Percentiles rank a stretch among this genome's conserved stretches.
These are phyloP conservation scores for Volutella citrinella DNA, from an alignment of 2,329 filamentous ascomycete species.

Conservation along the genomic window DNA sequence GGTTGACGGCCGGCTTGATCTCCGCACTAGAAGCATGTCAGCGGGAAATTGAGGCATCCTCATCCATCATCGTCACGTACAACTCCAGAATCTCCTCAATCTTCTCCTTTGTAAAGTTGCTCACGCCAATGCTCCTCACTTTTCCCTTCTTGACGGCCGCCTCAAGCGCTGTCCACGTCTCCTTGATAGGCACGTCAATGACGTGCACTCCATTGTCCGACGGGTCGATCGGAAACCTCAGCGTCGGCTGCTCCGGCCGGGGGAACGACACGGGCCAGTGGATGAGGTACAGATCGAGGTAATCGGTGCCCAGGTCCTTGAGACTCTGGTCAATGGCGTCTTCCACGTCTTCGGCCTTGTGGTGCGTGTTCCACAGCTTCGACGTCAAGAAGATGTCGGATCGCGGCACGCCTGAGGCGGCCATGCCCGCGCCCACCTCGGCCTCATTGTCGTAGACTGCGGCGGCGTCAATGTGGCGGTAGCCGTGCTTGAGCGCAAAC, in stretches of 20 bases:
- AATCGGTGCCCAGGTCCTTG: constrained; percentile 45
- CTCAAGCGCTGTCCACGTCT: constrained; percentile 53
- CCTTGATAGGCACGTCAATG: constrained; percentile 33
- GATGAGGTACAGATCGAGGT: constrained; percentile 48
- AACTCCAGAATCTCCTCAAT: constrained; percentile 35
- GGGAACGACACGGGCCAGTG: constrained; percentile 47
- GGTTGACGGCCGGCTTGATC: constrained; percentile 61
- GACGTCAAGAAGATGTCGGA: constrained; percentile 46
- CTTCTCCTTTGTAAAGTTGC: constrained; percentile 44
- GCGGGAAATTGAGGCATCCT: neutral
- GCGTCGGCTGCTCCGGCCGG: constrained; percentile 36
- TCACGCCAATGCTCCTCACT: constrained; percentile 45
- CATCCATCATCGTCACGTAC: neutral
- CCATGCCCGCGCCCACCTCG: constrained; percentile 37
- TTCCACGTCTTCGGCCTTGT: constrained; percentile 43
- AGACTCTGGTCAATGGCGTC: constrained; percentile 43
- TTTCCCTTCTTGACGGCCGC: constrained; percentile 35
- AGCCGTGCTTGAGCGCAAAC: constrained; percentile 40
- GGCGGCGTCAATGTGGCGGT: constrained; percentile 45
- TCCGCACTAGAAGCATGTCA: constrained; percentile 38
- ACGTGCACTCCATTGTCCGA: constrained; percentile 38
- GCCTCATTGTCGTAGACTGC: constrained; percentile 41
- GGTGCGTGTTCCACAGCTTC: constrained; percentile 58
- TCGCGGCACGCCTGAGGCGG: constrained; percentile 28
- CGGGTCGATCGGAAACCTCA: constrained; percentile 32